These are phyloP conservation scores for Xylariaceae sp. DNA, from an alignment of 2,329 filamentous ascomycete species.

Conservation along the genomic window DNA sequence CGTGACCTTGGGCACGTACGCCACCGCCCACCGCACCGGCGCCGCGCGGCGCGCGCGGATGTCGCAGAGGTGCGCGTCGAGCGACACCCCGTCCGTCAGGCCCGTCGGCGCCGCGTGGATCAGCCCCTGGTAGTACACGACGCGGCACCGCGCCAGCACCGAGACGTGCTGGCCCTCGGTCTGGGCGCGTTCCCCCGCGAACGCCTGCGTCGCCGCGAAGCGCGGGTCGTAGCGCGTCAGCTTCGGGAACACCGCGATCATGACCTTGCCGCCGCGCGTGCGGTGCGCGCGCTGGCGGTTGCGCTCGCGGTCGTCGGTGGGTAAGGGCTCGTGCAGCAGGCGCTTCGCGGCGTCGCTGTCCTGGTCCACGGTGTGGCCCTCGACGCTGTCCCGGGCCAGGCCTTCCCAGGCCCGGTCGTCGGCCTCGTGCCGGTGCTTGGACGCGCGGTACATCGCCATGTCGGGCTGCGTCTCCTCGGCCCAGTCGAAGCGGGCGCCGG, in stretches of 20 bases:
- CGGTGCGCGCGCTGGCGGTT: constrained; percentile 15
- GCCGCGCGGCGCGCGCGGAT: background rate
- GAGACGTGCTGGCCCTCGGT: constrained; percentile 19
- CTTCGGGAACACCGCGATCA: constrained; percentile 29
- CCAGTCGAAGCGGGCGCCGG: constrained; percentile 26
- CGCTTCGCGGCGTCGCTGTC: background rate
- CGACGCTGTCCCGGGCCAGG: background rate
- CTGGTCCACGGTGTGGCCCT: constrained; percentile 1
- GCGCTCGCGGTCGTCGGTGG: constrained; percentile 7
- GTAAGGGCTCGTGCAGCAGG: constrained; percentile 1
- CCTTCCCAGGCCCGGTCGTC: constrained; percentile 11
- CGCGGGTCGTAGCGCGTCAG: constrained; percentile 22
- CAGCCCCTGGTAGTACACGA: constrained; percentile 29
- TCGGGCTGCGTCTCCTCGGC: constrained; percentile 20
- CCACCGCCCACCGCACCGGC: background rate
- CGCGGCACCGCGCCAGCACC: constrained; percentile 17
- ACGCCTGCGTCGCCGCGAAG: background rate
- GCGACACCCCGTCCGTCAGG: constrained; percentile 10
- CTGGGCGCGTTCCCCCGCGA: constrained; percentile 12
- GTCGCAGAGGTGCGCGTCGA: constrained; percentile 14
- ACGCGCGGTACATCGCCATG: constrained; percentile 16
- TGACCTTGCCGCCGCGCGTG: constrained; percentile 27
- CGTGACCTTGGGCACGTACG: background rate
- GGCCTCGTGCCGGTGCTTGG: constrained; percentile 14
- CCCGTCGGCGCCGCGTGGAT: constrained; percentile 17